Evolutionary conservation across 2,329 filamentous ascomycete species (phyloP).

Genomic region (Fonsecaea pedrosoi): DNA sequence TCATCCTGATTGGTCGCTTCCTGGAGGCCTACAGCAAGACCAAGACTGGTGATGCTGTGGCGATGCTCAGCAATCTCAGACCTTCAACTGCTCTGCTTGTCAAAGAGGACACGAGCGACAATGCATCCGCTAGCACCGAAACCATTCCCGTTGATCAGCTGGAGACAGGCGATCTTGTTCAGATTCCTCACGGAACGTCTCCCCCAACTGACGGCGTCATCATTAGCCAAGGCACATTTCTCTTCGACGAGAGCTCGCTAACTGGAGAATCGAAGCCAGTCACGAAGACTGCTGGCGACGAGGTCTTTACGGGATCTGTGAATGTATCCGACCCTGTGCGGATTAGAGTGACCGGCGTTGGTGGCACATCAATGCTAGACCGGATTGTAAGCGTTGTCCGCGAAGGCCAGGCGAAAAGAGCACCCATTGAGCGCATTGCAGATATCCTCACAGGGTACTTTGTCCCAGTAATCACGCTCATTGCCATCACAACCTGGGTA

Average conservation of each 20-base stretch:
- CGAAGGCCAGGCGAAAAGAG: slow-evolving; percentile 57
- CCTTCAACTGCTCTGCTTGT: slow-evolving; percentile 78
- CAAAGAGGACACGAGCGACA: slow-evolving; percentile 26
- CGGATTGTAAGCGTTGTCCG: slow-evolving; percentile 57
- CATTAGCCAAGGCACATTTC: slow-evolving; percentile 61
- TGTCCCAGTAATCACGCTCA: slow-evolving; percentile 56
- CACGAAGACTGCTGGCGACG: slow-evolving; percentile 50
- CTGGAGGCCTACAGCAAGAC: slow-evolving; percentile 88
- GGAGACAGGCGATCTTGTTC: slow-evolving; percentile 75
- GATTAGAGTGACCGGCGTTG: slow-evolving; percentile 53
- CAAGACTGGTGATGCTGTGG: slow-evolving; percentile 84
- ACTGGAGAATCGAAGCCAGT: slow-evolving; percentile 65
- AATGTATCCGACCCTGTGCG: slow-evolving; percentile 56
- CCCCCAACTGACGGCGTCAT: slow-evolving; percentile 82
- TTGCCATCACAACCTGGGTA: slow-evolving; percentile 56
- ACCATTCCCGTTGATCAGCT: slow-evolving; percentile 71
- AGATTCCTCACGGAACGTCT: slow-evolving; percentile 78
- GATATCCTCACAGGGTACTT: slow-evolving; percentile 58
- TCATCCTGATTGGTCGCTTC: slow-evolving; percentile 70
- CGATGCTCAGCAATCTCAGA: slow-evolving; percentile 76
- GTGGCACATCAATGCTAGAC: slow-evolving; percentile 58
- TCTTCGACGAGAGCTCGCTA: slow-evolving; percentile 88
- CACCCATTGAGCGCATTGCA: slow-evolving; percentile 56
- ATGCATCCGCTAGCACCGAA: slow-evolving; percentile 40
- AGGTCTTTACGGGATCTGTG: slow-evolving; percentile 56